Evolutionary conservation across 2,329 filamentous ascomycete genomes (phyloP), one percentile per base, ranked within the genome.

Genomic region (Blastomyces emzantsi): DNA sequence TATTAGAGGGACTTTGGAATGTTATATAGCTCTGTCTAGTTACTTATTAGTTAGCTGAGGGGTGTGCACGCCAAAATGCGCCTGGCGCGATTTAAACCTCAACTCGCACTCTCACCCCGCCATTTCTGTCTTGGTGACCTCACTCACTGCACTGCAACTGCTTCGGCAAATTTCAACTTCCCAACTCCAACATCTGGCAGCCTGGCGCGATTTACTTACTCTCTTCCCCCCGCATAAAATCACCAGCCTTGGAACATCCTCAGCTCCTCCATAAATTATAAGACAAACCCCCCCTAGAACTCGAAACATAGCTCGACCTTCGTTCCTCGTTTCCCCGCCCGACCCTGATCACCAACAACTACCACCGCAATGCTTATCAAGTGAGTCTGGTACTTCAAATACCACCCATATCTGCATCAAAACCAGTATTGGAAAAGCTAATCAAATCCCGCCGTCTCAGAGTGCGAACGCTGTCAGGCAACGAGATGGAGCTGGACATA

Each of bases 401-500:
- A 51, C 3, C 22, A 51, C 1, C 51, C 55, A 57, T 36, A 66
- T 64, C 22, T 55, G 7, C 17, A 55, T 3, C 19, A 54, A 36
- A 36, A n/a, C 3, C 17, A 61, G 43, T 15, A 62, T 22, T 52
- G 30, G 30, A 47, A 39, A 28, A 41, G 55, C 62, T 62, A 67
- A 62, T 28, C 33, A 61, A 36, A n/a, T 60, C 57, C 45, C 52
- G 67, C 60, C 30, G 52, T 59, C 57, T 63, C 71, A 99, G 93
- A 83, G 93, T 99, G 75, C 90, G 94, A 75, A 99, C 94, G 67
- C 87, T 99, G 68, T 97, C 94, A 68, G 94, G 94, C 74, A 97
- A 97, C 83, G 92, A 99, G 81, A 97, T 97, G 76, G 93, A 97
- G 83, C 87, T 99, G 72, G 92, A 97, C 74, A 96, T 99, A 75